A percentile compares a stretch with the other conserved stretches of the same genome.
Conservation (phyloP, 2,329 filamentous ascomycete genomes). For the Calonectria multiphialidica region DNA sequence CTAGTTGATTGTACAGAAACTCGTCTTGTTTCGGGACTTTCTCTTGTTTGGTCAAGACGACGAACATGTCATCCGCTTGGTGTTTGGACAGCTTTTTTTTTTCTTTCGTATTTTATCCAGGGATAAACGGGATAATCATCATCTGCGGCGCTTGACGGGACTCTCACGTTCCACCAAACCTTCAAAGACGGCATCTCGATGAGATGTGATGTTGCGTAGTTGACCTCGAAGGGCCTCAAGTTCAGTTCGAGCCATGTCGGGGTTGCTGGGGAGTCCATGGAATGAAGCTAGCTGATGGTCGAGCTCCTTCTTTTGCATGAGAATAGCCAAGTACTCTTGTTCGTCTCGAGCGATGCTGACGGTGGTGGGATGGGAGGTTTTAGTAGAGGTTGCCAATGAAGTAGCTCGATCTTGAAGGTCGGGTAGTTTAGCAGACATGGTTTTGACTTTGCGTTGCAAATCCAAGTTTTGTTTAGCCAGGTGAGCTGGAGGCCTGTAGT, state of each 20-base stretch:
- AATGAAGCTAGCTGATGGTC: conserved; percentile 75
- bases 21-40: conserved; percentile 17
- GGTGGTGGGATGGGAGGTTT: conserved; percentile 61
- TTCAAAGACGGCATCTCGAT: conserved; percentile 82
- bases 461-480: conserved; percentile 80
- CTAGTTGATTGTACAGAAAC: conserved; percentile 19
- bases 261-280: conserved; percentile 78
- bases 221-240: conserved; percentile 76
- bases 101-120: not conserved
- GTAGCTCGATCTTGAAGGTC: conserved; percentile 68
- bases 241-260: conserved; percentile 75
- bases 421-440: conserved; percentile 73
- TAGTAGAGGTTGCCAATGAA: conserved; percentile 50
- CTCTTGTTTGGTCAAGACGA: conserved; percentile 9
- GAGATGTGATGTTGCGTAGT: conserved; percentile 69
- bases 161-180: conserved; percentile 74
- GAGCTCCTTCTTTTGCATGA: conserved; percentile 69
- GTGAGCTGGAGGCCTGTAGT: conserved; percentile 67
- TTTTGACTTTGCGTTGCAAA: conserved; percentile 77
- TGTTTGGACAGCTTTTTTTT: conserved; percentile 1
- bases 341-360: conserved; percentile 71
- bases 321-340: conserved; percentile 67
- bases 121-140: conserved; percentile 25
- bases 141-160: conserved; percentile 57
- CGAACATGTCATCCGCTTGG: not conserved